Percentiles rank a stretch among this genome's conserved stretches.
Evolutionary conservation across 148 eudicot genomes (phyloP).

Genomic region (Rhododendron henanense): DNA sequence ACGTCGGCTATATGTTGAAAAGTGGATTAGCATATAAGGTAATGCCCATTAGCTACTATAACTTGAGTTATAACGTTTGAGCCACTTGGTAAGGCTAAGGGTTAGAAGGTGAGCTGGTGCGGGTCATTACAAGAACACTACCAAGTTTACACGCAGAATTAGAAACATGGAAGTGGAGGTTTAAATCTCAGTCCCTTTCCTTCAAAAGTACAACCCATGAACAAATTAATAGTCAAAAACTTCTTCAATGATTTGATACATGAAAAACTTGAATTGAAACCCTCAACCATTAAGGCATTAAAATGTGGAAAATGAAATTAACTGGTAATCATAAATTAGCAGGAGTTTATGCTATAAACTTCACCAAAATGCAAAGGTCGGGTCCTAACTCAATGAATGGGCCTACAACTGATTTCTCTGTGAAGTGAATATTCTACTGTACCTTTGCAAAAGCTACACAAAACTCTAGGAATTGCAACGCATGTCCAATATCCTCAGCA

Average conservation of each 20-base stretch:
- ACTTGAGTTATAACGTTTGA: neutral
- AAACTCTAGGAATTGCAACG: constrained; percentile 29
- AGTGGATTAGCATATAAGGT: neutral
- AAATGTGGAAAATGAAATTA: neutral
- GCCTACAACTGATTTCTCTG: neutral
- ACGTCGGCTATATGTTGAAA: neutral
- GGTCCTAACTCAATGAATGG: neutral
- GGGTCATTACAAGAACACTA: neutral
- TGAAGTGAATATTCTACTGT: neutral
- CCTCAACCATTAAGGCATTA: neutral
- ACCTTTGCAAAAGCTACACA: constrained; percentile 31
- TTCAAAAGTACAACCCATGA: neutral
- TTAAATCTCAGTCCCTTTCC: neutral
- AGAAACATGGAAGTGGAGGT: neutral
- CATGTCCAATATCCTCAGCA: constrained; percentile 24
- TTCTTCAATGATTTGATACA: neutral
- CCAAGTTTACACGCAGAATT: neutral
- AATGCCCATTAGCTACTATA: neutral
- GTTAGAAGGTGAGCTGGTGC: neutral
- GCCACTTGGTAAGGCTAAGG: neutral
- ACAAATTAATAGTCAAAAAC: neutral
- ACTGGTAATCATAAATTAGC: neutral
- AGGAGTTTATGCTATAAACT: neutral
- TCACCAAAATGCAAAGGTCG: neutral
- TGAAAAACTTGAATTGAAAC: neutral